Base-by-base conservation (phyloP, 2,329 filamentous ascomycete species). In the Colletotrichum sp. region DNA sequence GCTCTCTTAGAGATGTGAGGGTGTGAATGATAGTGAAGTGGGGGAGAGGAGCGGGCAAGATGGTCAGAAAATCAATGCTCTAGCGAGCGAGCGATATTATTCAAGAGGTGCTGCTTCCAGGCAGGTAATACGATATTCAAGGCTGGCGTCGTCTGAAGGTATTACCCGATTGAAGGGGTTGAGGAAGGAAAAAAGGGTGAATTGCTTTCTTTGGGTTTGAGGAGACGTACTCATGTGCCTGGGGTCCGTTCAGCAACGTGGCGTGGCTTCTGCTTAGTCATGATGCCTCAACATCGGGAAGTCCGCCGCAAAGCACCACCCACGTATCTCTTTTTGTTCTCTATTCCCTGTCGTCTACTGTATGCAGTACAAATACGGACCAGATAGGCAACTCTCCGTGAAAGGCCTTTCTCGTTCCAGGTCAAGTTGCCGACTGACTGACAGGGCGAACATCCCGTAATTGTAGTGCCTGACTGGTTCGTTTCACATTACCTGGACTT, bases 61-160 rank as follows among this genome's bases (percentile, higher is more conserved):
- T 26, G 24, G 15, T 21, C 30, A 21, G 36, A 32, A 30, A 18
- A 57, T 49, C 65, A 44, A 59, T 69, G 59, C 71, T 76, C 60
- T 73, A 65, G 64, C 34, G 65, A 69, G 65, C 62, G 39, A 71
- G 63, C 73, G 68, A 16, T 55, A 68, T 72, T 76, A 70, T 71
- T 75, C 71, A 74, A 69, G 49, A 76, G 52, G 65, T 69, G 64
- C 74, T 76, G 74, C 74, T 76, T 69, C 71, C 74, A 70, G 74
- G 74, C 74, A 76, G 71, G 65, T 75, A 75, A 76, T 75, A 75
- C 74, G 72, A 70, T 76, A 63, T 76, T 76, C 73, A 75, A 72
- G 69, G 69, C 72, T 66, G 69, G 63, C 63, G 73, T 76, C 69
- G 73, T 76, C 73, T 72, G 73, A 76, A 75, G 49, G 73, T 72